Conservation (phyloP, 1,284 basidiomycete species). For the Phellopilus nigrolimitatus region DNA sequence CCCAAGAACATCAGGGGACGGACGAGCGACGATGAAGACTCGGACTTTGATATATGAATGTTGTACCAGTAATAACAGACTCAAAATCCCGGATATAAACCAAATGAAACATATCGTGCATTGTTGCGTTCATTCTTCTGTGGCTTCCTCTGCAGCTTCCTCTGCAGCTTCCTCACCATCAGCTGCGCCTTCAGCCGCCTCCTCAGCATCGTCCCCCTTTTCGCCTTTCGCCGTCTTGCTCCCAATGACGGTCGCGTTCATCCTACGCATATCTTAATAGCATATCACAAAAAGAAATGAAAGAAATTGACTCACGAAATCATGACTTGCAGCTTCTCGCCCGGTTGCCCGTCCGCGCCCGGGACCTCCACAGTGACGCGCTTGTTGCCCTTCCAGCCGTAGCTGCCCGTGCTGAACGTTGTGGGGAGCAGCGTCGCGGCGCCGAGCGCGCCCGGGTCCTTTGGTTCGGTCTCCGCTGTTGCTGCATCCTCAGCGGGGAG, state of each 20-base stretch:
- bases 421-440: constrained; percentile 50
- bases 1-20: constrained; percentile 54
- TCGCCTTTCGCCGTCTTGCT: constrained; percentile 56
- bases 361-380: constrained; percentile 60
- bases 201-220: constrained; percentile 31
- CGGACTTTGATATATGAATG: constrained; percentile 62
- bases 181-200: constrained; percentile 16
- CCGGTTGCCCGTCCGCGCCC: constrained; percentile 44
- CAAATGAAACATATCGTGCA: not conserved
- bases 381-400: constrained; percentile 77
- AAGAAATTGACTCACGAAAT: constrained; percentile 50
- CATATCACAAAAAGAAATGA: constrained; percentile 4
- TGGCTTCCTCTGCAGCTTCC: not conserved
- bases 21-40: constrained; percentile 49
- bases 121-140: not conserved
- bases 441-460: constrained; percentile 61
- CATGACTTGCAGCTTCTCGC: constrained; percentile 69
- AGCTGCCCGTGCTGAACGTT: constrained; percentile 67
- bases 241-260: constrained; percentile 72
- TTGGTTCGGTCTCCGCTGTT: not conserved
- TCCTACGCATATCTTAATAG: constrained; percentile 34
- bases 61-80: not conserved
- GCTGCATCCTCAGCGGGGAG: constrained; percentile 34
- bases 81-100: not conserved
- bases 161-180: not conserved